phyloP scores from a whole-genome alignment of 345 rosid genomes.

The Hibiscus tridactylites region DNA sequence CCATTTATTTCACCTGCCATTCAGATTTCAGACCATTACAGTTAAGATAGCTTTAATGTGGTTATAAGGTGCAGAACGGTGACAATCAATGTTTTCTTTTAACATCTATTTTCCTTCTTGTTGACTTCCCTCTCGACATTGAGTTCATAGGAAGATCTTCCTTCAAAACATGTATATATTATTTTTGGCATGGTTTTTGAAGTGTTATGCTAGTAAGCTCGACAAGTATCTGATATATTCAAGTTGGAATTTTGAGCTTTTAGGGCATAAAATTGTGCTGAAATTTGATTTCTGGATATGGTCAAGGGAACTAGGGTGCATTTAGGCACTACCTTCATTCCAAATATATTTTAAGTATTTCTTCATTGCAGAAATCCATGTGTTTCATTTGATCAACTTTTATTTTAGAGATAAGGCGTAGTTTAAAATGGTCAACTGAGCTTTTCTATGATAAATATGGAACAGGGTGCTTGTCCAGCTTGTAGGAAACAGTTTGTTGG shows the following conservation, averaged over 20 bases:
- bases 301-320: not conserved
- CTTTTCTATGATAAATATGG: not conserved
- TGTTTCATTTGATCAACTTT: not conserved
- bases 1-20: not conserved
- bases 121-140: not conserved
- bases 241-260: not conserved
- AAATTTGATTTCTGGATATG: not conserved
- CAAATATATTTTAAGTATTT: not conserved
- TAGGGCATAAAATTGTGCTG: not conserved
- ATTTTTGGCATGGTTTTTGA: not conserved
- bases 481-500: conserved; percentile 87
- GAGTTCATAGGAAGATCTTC: not conserved
- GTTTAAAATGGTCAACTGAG: not conserved
- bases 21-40: not conserved
- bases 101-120: not conserved
- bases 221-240: not conserved
- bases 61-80: not conserved
- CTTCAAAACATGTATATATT: not conserved
- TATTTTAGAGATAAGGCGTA: not conserved
- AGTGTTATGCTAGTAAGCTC: not conserved
- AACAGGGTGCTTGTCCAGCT: conserved; percentile 85
- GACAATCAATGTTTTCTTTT: not conserved
- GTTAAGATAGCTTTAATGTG: not conserved
- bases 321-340: not conserved
- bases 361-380: not conserved